Evolutionary conservation across 495 filamentous ascomycete species (phyloP), one percentile per base, ranked within the genome.

Genomic region (Penicillium subrubescens): DNA sequence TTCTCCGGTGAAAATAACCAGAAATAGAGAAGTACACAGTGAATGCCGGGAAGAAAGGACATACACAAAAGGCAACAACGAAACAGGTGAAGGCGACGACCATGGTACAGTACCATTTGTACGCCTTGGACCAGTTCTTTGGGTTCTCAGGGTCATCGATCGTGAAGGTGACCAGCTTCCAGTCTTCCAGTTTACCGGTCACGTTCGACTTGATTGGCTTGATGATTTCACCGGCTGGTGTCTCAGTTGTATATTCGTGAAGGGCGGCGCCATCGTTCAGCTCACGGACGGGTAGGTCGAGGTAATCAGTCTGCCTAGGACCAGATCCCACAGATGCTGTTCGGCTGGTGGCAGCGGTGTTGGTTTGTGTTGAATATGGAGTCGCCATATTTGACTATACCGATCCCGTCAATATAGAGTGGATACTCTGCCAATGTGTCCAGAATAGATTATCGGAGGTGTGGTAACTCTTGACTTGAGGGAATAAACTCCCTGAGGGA

Each of bases 101-200:
- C 68, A 83, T 76, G 1, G 88, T 90, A 21, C 84, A 84, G n/a
- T 84, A 82, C 90, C 90, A 93, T 75, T 90, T 90, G 31, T 77
- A 78, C 5, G 57, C 41, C 17, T 79, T 80, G 0, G 81, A 76
- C 87, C 87, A 90, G 69, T 89, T 86, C 67, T 84, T 83, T 0
- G 87, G 87, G 59, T 89, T 88, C 39, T 83, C 81, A 2, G 80
- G 78, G 59, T 90, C 87, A 33, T 84, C 78, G 59, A 88, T 82
- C 10, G 77, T 80, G 73, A 92, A 94, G 0, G 87, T 89, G 27
- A 94, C 91, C 27, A 94, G 77, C 67, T 91, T 90, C 81, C 88
- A 91, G 46, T 82, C 81, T 57, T 81, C 79, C 29, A 83, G 73
- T 56, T 81, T 70, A 44, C 86, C 84, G 2, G 83, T 80, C 15